phyloP scores from a whole-genome alignment of 2,329 filamentous ascomycete species.

The Sclerotinia trifoliorum region DNA sequence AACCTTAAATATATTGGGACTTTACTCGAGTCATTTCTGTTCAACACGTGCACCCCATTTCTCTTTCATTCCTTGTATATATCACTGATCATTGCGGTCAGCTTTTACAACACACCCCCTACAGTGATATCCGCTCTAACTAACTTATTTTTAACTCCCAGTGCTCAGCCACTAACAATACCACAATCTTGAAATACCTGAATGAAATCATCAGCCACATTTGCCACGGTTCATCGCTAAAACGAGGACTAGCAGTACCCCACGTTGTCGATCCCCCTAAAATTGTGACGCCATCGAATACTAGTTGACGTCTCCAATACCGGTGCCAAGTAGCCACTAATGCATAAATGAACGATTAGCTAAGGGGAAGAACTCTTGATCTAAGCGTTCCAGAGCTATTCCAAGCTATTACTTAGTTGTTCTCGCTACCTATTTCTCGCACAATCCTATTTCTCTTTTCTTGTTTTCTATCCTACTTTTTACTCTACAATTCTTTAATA shows the following conservation, averaged over 20 bases:
- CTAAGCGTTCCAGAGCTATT: conserved; percentile 1
- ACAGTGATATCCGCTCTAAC: not conserved
- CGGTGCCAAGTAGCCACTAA: not conserved
- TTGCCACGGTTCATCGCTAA: not conserved
- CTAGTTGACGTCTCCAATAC: not conserved
- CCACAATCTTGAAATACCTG: not conserved
- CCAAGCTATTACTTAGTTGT: not conserved
- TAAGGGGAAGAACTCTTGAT: conserved; percentile 1
- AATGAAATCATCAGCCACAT: not conserved
- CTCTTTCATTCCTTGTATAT: not conserved
- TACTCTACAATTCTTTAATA: not conserved
- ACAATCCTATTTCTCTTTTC: not conserved
- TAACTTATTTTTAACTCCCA: not conserved
- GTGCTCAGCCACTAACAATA: not conserved
- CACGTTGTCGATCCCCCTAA: not conserved
- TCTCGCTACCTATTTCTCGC: not conserved
- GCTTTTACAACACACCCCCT: not conserved
- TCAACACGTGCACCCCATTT: not conserved
- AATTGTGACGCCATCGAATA: conserved; percentile 13
- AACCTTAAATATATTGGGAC: not conserved
- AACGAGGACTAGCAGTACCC: not conserved
- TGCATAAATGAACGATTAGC: not conserved
- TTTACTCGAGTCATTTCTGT: not conserved
- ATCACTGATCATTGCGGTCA: not conserved
- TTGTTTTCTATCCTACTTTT: not conserved